Conservation (phyloP, 2,329 filamentous ascomycete genomes). For the Leptographium galeiforme region DNA sequence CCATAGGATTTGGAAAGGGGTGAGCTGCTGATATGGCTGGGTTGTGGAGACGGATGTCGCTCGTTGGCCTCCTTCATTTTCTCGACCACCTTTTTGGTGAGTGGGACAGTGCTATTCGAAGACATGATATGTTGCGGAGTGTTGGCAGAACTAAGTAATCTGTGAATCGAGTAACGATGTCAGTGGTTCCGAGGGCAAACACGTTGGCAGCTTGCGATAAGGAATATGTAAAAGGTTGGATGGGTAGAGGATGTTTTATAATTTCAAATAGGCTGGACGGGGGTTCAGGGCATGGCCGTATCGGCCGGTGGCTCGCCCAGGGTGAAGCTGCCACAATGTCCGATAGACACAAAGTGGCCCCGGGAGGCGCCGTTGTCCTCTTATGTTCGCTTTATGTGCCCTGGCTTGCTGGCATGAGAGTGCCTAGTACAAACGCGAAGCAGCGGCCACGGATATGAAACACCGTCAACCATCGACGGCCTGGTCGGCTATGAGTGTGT, state of each 20-base stretch:
- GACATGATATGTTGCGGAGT: constrained; percentile 18
- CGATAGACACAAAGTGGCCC: no score
- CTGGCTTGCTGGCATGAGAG: no score
- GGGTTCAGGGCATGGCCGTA: no score
- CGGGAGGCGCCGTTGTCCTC: no score
- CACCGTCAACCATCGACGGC: no score
- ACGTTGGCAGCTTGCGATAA: constrained; percentile 6
- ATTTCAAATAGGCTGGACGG: neutral
- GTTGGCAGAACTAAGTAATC: constrained; percentile 20
- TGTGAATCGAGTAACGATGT: constrained; percentile 20
- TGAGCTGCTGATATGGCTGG: constrained; percentile 71
- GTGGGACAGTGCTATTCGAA: constrained; percentile 10
- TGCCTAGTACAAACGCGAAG: no score
- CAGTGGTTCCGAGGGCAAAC: constrained; percentile 19
- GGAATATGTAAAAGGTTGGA: neutral
- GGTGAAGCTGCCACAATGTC: no score
- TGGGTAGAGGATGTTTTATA: neutral
- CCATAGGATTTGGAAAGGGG: constrained; percentile 35
- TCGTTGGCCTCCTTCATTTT: constrained; percentile 21
- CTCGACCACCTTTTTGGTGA: constrained; percentile 16
- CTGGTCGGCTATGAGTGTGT: no score
- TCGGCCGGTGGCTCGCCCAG: no score
- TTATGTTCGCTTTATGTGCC: no score
- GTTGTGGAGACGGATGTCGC: constrained; percentile 73
- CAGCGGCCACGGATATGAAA: no score